Evolutionary conservation across 768 basidiomycete species (phyloP).

Genomic region (Phaffia australis): DNA sequence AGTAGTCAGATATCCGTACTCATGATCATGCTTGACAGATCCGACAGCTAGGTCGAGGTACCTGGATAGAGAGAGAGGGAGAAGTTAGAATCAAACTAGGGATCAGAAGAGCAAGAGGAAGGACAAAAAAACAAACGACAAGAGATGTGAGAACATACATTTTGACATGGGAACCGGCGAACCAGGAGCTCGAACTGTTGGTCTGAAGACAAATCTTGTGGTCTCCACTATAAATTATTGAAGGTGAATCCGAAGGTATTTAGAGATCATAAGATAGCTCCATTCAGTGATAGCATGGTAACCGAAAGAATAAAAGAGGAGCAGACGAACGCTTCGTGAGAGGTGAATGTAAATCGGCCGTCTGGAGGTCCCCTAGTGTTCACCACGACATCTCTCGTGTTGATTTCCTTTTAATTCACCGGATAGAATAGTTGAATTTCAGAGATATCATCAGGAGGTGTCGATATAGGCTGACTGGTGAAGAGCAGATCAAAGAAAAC

Average conservation of each 20-base stretch:
- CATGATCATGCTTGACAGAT: conserved; percentile 69
- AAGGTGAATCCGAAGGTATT: not conserved
- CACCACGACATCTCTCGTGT: conserved; percentile 66
- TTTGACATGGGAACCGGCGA: conserved; percentile 64
- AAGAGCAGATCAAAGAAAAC: not conserved
- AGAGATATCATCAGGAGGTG: not conserved
- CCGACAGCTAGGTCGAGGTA: conserved; percentile 89
- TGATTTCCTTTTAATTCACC: conserved; percentile 59
- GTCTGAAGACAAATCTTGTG: conserved; percentile 93
- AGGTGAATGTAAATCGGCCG: conserved; percentile 93
- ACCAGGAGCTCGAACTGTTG: conserved; percentile 78
- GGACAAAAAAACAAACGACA: not conserved
- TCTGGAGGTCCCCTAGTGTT: conserved; percentile 82
- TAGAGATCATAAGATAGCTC: not conserved
- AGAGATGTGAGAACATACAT: conserved; percentile 41
- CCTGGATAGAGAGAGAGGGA: not conserved
- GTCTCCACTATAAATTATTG: conserved; percentile 49
- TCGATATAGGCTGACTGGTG: not conserved
- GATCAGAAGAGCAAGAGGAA: not conserved
- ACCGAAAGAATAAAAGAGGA: not conserved
- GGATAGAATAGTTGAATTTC: not conserved
- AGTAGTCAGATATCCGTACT: conserved; percentile 36
- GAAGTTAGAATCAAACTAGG: not conserved
- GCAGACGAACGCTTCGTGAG: conserved; percentile 57
- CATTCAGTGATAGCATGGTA: not conserved